A percentile compares a stretch with the other conserved stretches of the same genome.
phyloP scores from a whole-genome alignment of 1,284 basidiomycete species.

The Heterobasidion irregulare region DNA sequence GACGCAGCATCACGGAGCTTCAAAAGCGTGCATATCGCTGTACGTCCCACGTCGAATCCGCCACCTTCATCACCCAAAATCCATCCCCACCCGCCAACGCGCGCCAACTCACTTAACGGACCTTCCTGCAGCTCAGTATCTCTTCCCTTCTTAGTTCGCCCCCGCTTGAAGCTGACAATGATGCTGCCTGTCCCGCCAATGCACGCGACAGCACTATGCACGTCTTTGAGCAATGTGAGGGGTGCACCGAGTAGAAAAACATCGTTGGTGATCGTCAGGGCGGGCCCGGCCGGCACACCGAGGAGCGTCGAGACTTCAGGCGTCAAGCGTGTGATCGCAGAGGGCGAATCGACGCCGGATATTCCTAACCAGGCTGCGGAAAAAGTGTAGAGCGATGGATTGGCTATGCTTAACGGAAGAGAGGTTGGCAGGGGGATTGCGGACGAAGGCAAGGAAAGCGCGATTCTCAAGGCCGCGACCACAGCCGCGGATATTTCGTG shows the following conservation, averaged over 20 bases:
- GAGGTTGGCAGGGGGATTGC: slow-evolving; percentile 3
- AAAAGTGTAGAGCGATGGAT: slow-evolving; percentile 29
- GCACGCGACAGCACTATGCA: slow-evolving; percentile 52
- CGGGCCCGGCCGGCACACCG: slow-evolving; percentile 27
- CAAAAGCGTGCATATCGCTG: slow-evolving; percentile 60
- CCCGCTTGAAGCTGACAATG: slow-evolving; percentile 51
- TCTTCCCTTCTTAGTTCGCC: slow-evolving; percentile 3
- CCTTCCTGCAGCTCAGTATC: slow-evolving; percentile 12
- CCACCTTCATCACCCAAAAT: slow-evolving; percentile 77
- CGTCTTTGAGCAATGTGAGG: slow-evolving; percentile 45
- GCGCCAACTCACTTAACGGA: slow-evolving; percentile 48
- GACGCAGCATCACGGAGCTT: slow-evolving; percentile 44
- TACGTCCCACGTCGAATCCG: slow-evolving; percentile 67
- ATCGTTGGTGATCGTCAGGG: slow-evolving; percentile 63
- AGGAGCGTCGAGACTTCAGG: slow-evolving; percentile 46
- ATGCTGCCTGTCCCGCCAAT: slow-evolving; percentile 71
- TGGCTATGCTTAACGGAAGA: background rate
- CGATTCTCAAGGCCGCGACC: slow-evolving; percentile 40
- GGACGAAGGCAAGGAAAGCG: slow-evolving; percentile 22
- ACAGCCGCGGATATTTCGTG: slow-evolving; percentile 41
- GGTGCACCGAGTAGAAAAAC: slow-evolving; percentile 70
- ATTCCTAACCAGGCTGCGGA: slow-evolving; percentile 70
- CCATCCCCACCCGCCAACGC: slow-evolving; percentile 78
- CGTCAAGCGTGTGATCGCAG: slow-evolving; percentile 45
- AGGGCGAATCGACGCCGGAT: slow-evolving; percentile 66